Base-by-base conservation (phyloP, 2,329 filamentous ascomycete genomes). In the Huntiella savannae region DNA sequence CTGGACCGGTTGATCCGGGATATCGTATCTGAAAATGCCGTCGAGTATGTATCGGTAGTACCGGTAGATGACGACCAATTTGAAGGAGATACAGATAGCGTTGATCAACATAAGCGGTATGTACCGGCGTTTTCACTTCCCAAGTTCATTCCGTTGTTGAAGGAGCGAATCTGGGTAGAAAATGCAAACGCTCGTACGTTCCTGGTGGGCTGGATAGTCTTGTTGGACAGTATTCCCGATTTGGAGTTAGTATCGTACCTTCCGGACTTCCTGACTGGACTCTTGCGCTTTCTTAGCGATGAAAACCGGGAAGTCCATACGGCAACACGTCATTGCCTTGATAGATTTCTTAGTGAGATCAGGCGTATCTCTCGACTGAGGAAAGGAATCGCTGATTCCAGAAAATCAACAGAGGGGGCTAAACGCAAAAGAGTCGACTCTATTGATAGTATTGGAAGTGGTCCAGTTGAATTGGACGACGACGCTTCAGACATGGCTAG, bases 161-260 rank as follows among this genome's bases (percentile, higher is more conserved):
- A 92, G 60, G 88, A 98, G 58, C 77, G 91, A 43, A 95, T 98
- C 49, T 83, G 83, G 62, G 88, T 95, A 22, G 74, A 93, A 50
- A 95, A 93, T 56, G 87, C 92, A 0, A 96, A 92, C 58, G 95
- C 88, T 3, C 73, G 91, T 43, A 93, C 84, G 11, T 98, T 98
- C 55, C 70, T 98, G 11, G 91, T 98, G 2, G 86, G 85, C 32
- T 98, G 91, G 91, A 84, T 98, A 49, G 92, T 82, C 3, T 64
- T 98, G 12, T 70, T 98, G 15, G 91, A 98, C 60, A 95, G 87
- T 1, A 96, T 98, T 54, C 91, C 91, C 0, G 92, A 98, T 57
- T 68, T 98, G 37, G 92, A 98, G 60, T 75, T 98, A 15, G 88
- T 98, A 34, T 81, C 83, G 3, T 93, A 86, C 59, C 66, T 98